Evolutionary conservation across 1,284 basidiomycete genomes (phyloP).

Genomic region (Irpex rosettiformis): DNA sequence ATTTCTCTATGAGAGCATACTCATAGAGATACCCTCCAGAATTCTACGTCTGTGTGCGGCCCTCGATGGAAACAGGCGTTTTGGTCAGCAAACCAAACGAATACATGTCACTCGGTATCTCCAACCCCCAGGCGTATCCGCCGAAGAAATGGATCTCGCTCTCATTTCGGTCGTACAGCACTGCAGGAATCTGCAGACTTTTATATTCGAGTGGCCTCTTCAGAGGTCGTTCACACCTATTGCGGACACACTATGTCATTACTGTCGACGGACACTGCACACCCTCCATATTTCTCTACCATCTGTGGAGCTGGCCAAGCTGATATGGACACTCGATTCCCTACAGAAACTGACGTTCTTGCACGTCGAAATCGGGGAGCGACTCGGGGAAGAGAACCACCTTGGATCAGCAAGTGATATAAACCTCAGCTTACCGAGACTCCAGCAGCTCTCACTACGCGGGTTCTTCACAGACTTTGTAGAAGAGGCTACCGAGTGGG

Average conservation of each 20-base stretch:
- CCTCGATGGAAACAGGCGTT: constrained; percentile 44
- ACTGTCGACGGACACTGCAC: constrained; percentile 44
- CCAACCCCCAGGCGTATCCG: constrained; percentile 31
- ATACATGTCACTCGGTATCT: constrained; percentile 58
- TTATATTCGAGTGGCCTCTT: constrained; percentile 62
- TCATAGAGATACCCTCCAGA: constrained; percentile 53
- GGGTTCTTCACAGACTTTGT: constrained; percentile 61
- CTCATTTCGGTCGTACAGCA: constrained; percentile 51
- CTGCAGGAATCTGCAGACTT: constrained; percentile 67
- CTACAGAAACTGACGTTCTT: constrained; percentile 51
- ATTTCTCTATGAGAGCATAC: constrained; percentile 61
- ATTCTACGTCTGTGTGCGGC: constrained; percentile 43
- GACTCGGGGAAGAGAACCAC: constrained; percentile 27
- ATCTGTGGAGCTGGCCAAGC: constrained; percentile 48
- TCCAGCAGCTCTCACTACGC: constrained; percentile 58
- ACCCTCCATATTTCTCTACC: constrained; percentile 60
- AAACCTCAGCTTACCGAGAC: constrained; percentile 47
- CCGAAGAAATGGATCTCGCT: constrained; percentile 42
- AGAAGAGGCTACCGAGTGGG: constrained; percentile 65
- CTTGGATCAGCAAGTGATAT: constrained; percentile 59
- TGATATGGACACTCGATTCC: constrained; percentile 63
- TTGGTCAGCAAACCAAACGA: constrained; percentile 65
- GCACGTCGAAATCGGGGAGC: constrained; percentile 49
- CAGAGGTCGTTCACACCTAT: constrained; percentile 51
- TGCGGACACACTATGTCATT: constrained; percentile 55